A percentile compares a stretch with the other conserved stretches of the same genome.
Evolutionary conservation across 805 yeast genomes (phyloP).

Genomic region (Lachancea kluyveri): DNA sequence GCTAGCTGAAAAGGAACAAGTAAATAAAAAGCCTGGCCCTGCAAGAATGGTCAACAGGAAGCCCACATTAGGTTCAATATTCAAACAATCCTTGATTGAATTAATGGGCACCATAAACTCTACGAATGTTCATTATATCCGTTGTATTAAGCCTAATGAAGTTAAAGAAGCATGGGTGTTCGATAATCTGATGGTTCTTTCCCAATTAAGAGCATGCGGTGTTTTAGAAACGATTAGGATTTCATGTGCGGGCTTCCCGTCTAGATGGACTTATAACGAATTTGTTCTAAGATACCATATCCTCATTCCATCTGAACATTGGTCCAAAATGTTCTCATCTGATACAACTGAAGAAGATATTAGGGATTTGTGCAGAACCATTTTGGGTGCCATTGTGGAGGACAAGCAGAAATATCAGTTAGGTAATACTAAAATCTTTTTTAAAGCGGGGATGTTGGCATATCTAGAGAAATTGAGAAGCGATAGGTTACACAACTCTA

Average conservation of each 20-base stretch:
- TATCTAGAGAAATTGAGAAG: slow-evolving; percentile 79
- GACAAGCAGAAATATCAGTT: slow-evolving; percentile 71
- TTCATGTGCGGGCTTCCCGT: slow-evolving; percentile 97
- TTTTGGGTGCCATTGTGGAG: slow-evolving; percentile 58
- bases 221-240: slow-evolving; percentile 93
- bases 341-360: slow-evolving; percentile 50
- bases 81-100: slow-evolving; percentile 86
- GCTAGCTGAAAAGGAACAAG: slow-evolving; percentile 35
- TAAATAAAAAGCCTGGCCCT: slow-evolving; percentile 37
- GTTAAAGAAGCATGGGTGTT: slow-evolving; percentile 93
- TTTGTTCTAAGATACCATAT: slow-evolving; percentile 87
- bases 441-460: slow-evolving; percentile 95
- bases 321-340: slow-evolving; percentile 54
- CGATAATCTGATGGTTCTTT: slow-evolving; percentile 89
- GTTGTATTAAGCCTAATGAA: slow-evolving; percentile 96
- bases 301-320: slow-evolving; percentile 63
- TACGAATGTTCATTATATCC: slow-evolving; percentile 92
- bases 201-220: slow-evolving; percentile 97
- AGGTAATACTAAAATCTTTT: slow-evolving; percentile 90
- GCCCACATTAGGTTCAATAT: slow-evolving; percentile 92
- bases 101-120: slow-evolving; percentile 89
- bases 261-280: slow-evolving; percentile 91
- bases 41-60: slow-evolving; percentile 53
- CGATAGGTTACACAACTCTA: slow-evolving; percentile 70
- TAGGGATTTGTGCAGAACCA: slow-evolving; percentile 58